Conservation (phyloP, 2,329 filamentous ascomycete genomes). For the Diaporthe destruens region DNA sequence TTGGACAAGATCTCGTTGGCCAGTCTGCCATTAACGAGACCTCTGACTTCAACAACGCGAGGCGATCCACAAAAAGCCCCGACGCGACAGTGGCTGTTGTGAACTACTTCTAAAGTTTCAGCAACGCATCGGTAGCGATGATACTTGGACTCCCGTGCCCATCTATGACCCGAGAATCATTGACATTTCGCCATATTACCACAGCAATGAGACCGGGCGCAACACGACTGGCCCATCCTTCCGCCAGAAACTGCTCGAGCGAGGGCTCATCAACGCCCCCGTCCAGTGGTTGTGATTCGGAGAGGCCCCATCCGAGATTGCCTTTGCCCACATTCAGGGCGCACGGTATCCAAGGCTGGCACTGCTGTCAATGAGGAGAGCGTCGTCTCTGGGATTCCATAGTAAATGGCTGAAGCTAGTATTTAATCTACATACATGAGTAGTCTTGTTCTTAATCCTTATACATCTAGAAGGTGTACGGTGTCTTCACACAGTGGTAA, state of each 20-base stretch:
- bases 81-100: constrained; percentile 48
- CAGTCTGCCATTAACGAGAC: constrained; percentile 45
- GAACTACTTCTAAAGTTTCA: constrained; percentile 46
- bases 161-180: constrained; percentile 50
- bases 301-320: constrained; percentile 47
- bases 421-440: constrained; percentile 13
- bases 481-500: too few relatives aligned
- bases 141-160: constrained; percentile 31
- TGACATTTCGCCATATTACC: constrained; percentile 47
- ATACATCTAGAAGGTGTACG: too few relatives aligned
- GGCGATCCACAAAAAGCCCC: constrained; percentile 38
- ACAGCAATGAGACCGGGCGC: constrained; percentile 23
- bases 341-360: constrained; percentile 48
- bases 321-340: constrained; percentile 52
- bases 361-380: constrained; percentile 14
- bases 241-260: constrained; percentile 50
- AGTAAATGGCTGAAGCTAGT: background rate
- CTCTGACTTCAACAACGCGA: constrained; percentile 44
- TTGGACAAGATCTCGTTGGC: constrained; percentile 42
- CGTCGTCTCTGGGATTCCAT: constrained; percentile 31
- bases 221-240: constrained; percentile 48
- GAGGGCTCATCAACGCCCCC: constrained; percentile 46
- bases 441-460: too few relatives aligned
- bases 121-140: constrained; percentile 43
- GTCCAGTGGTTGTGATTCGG: constrained; percentile 53